Percentiles rank a stretch among this genome's conserved stretches.
Evolutionary conservation across 805 yeast species (phyloP).

Genomic region (Barnettozyma sucrosica): DNA sequence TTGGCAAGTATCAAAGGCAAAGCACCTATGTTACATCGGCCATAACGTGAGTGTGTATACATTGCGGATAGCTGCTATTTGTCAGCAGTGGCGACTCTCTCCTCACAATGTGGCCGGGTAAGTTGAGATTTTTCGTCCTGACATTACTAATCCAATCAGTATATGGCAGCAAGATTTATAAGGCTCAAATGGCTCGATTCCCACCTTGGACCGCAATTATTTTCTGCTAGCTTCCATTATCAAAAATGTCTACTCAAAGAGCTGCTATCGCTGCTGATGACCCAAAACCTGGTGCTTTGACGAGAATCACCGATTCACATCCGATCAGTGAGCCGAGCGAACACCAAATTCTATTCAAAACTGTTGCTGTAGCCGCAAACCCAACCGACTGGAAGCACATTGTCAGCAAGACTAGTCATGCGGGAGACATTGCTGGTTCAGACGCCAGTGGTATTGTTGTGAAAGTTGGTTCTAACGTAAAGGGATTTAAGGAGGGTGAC

Average conservation of each 20-base stretch:
- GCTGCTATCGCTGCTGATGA: constrained; percentile 17
- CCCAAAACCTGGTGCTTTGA: constrained; percentile 14
- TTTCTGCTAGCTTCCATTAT: too few species aligned
- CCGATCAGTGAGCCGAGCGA: constrained; percentile 15
- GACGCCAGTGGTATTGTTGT: constrained; percentile 58
- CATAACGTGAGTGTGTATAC: too few species aligned
- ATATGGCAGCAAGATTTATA: too few species aligned
- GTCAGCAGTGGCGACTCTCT: too few species aligned
- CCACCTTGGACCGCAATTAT: too few species aligned
- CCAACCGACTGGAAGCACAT: constrained; percentile 72
- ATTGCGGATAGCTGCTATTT: too few species aligned
- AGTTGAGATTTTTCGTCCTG: too few species aligned
- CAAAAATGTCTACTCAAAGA: constrained; percentile 14
- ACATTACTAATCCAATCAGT: too few species aligned
- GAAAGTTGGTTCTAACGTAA: constrained; percentile 41
- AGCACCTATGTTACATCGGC: too few species aligned
- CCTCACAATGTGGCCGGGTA: too few species aligned
- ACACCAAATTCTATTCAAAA: constrained; percentile 41
- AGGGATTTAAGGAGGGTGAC: constrained; percentile 46
- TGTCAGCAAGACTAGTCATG: constrained; percentile 32
- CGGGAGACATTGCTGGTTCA: constrained; percentile 50
- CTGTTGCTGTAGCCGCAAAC: constrained; percentile 51
- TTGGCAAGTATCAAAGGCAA: too few species aligned
- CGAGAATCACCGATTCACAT: constrained; percentile 6
- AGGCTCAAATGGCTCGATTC: too few species aligned